Conservation (phyloP, 768 basidiomycete species). For the Termitomyces bulborhizus region DNA sequence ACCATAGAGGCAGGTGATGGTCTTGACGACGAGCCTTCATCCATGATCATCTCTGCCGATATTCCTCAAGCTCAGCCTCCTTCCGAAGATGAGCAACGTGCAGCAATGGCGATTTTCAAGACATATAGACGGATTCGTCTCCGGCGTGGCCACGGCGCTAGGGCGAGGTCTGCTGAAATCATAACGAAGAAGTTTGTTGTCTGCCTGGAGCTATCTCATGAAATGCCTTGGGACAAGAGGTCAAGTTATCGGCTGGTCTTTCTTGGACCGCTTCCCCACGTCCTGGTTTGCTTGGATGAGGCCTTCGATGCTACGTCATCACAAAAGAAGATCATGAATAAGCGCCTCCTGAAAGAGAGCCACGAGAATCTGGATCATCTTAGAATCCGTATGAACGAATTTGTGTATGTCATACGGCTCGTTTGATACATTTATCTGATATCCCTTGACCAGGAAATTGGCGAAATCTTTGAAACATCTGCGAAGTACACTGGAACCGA, state of each 20-base stretch:
- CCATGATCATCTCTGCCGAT: background rate
- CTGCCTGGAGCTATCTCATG: constrained; percentile 21
- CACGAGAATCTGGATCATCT: constrained; percentile 31
- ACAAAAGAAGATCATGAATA: constrained; percentile 26
- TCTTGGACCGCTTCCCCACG: constrained; percentile 31
- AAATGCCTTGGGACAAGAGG: constrained; percentile 20
- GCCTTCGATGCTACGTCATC: constrained; percentile 17
- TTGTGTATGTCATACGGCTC: constrained; percentile 24
- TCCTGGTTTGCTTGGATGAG: constrained; percentile 35
- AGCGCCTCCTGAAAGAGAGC: constrained; percentile 17
- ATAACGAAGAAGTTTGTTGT: constrained; percentile 17
- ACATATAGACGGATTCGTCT: constrained; percentile 4
- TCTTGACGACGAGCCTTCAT: background rate
- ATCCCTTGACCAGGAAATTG: constrained; percentile 1
- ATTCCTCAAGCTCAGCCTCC: background rate
- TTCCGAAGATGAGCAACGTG: background rate
- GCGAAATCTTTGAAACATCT: constrained; percentile 1
- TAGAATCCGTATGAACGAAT: constrained; percentile 19
- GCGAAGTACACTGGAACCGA: constrained; percentile 23
- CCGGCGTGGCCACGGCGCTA: background rate
- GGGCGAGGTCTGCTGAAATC: constrained; percentile 4
- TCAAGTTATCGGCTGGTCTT: constrained; percentile 29
- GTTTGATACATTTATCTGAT: background rate
- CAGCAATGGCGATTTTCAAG: constrained; percentile 13
- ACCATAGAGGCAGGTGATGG: background rate